These are phyloP conservation scores for Amoebophrya sp. DNA, from an alignment of 169 alveolate genomes.

Conservation along the genomic window DNA sequence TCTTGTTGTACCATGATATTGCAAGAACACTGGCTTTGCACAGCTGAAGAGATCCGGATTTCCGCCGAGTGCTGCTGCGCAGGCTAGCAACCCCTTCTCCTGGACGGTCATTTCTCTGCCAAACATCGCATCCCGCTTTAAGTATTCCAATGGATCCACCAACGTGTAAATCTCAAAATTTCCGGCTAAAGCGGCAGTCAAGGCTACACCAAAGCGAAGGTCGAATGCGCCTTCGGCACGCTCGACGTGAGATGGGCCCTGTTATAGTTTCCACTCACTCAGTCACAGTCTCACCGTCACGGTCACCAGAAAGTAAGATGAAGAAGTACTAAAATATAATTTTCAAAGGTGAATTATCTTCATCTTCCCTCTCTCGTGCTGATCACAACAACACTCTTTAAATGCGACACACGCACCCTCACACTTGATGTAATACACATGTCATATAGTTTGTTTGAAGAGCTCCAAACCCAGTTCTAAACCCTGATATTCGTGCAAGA, in stretches of 20 bases:
- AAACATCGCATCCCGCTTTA: not conserved
- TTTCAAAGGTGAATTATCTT: too few relatives aligned
- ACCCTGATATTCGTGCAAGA: too few relatives aligned
- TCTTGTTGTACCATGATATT: not conserved
- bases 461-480: too few relatives aligned
- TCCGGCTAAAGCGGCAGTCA: not conserved
- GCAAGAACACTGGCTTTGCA: not conserved
- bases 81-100: not conserved
- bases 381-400: too few relatives aligned
- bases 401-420: too few relatives aligned
- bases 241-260: not conserved
- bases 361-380: too few relatives aligned
- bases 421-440: too few relatives aligned
- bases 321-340: too few relatives aligned
- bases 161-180: not conserved
- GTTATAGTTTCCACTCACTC: too few relatives aligned
- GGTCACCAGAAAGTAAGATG: too few relatives aligned
- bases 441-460: too few relatives aligned
- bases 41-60: not conserved
- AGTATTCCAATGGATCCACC: not conserved
- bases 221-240: conserved; percentile 3
- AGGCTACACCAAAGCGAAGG: not conserved
- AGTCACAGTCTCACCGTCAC: too few relatives aligned
- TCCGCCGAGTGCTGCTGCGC: not conserved
- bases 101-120: not conserved